These are phyloP conservation scores for Gaeumannomyces sp. DNA, from an alignment of 2,329 filamentous ascomycete genomes.

Conservation along the genomic window DNA sequence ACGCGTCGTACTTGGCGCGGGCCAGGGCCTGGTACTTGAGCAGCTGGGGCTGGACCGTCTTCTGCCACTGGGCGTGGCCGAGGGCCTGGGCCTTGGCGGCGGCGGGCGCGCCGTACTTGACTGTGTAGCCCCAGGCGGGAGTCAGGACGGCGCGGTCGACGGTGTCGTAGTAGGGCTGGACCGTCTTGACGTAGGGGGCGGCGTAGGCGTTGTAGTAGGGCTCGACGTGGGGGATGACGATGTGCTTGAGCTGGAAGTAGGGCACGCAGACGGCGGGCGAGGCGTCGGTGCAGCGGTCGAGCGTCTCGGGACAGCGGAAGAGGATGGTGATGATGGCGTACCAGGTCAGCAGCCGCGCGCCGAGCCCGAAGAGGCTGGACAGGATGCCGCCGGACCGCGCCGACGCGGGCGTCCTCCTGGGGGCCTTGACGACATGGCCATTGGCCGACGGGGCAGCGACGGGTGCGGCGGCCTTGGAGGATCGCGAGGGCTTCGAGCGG, in stretches of 20 bases:
- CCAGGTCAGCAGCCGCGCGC: conserved; percentile 69
- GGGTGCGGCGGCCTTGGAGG: conserved; percentile 3
- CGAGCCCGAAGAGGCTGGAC: conserved; percentile 35
- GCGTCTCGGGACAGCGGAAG: conserved; percentile 72
- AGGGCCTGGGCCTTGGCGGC: conserved; percentile 62
- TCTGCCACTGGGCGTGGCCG: conserved; percentile 68
- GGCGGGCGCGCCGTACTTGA: conserved; percentile 69
- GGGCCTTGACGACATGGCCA: conserved; percentile 28
- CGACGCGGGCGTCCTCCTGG: conserved; percentile 23
- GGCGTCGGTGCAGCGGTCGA: conserved; percentile 59
- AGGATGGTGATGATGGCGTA: conserved; percentile 75
- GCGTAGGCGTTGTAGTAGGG: conserved; percentile 85
- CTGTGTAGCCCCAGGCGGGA: conserved; percentile 61
- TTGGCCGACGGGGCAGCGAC: conserved; percentile 23
- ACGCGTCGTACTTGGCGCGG: conserved; percentile 60
- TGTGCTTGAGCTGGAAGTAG: conserved; percentile 62
- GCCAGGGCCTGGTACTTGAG: conserved; percentile 55
- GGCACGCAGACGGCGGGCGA: conserved; percentile 78
- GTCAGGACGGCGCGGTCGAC: conserved; percentile 59
- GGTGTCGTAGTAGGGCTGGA: conserved; percentile 66
- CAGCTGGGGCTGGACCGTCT: conserved; percentile 69
- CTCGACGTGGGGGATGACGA: conserved; percentile 65
- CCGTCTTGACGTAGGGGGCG: conserved; percentile 72
- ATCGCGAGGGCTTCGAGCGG: conserved; percentile 21
- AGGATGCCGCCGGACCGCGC: conserved; percentile 26